A percentile compares a stretch with the other conserved stretches of the same genome.
These are phyloP conservation scores for Ogataea siamensis DNA, from an alignment of 805 yeast genomes.

Conservation along the genomic window DNA sequence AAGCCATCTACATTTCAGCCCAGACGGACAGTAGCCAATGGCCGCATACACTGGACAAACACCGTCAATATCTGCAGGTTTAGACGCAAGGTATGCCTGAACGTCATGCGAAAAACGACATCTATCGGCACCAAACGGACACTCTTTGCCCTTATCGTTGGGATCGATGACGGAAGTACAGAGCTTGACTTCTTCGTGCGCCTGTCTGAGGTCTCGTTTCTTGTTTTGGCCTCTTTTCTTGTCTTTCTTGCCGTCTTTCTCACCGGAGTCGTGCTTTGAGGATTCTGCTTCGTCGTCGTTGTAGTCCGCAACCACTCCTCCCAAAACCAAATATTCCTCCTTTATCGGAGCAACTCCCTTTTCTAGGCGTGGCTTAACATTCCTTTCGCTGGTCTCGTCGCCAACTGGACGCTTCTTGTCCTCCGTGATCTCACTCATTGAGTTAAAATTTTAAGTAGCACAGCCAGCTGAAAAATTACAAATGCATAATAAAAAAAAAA, in stretches of 20 bases:
- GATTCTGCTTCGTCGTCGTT: slow-evolving; percentile 51
- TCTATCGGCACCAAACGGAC: slow-evolving; percentile 63
- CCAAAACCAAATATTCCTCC: slow-evolving; percentile 56
- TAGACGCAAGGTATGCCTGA: slow-evolving; percentile 56
- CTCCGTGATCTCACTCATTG: slow-evolving; percentile 9
- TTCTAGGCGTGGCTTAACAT: slow-evolving; percentile 20
- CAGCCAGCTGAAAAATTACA: slow-evolving; percentile 14
- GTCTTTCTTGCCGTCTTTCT: slow-evolving; percentile 36
- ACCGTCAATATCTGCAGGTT: slow-evolving; percentile 72
- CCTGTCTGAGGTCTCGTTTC: slow-evolving; percentile 67
- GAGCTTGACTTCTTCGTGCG: slow-evolving; percentile 58
- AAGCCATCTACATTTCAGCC: slow-evolving; percentile 90
- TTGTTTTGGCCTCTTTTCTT: slow-evolving; percentile 41
- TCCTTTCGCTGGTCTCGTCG: slow-evolving; percentile 2
- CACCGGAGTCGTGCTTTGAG: slow-evolving; percentile 38
- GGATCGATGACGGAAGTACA: slow-evolving; percentile 67
- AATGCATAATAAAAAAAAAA: not conserved
- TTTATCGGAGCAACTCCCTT: slow-evolving; percentile 79
- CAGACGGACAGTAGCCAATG: slow-evolving; percentile 89
- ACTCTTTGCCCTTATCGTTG: slow-evolving; percentile 38
- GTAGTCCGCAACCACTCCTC: slow-evolving; percentile 18
- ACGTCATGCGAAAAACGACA: slow-evolving; percentile 83
- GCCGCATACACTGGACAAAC: slow-evolving; percentile 80
- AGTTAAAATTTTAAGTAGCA: slow-evolving; percentile 8
- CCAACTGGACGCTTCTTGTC: slow-evolving; percentile 10